phyloP scores from a whole-genome alignment of 768 basidiomycete genomes.

The Exsudoporus frostii region DNA sequence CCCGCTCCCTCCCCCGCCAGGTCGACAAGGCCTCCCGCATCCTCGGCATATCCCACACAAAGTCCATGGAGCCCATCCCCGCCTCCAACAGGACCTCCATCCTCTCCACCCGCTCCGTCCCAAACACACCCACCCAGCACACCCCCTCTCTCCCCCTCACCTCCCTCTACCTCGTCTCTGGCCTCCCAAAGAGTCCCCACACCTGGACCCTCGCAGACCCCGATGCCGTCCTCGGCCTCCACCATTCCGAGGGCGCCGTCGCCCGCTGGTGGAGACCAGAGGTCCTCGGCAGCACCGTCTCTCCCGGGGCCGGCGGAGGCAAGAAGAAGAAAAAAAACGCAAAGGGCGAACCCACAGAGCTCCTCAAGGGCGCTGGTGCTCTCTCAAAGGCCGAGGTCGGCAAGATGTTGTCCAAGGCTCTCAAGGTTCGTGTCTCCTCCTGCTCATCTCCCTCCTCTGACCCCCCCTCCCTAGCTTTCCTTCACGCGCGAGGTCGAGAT shows the following conservation, averaged over 20 bases:
- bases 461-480: constrained; percentile 54
- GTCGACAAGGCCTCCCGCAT: constrained; percentile 76
- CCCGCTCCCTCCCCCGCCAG: constrained; percentile 38
- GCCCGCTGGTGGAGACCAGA: constrained; percentile 90
- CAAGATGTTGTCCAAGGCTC: constrained; percentile 87
- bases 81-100: constrained; percentile 73
- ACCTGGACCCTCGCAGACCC: constrained; percentile 89
- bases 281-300: constrained; percentile 84
- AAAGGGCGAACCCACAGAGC: constrained; percentile 51
- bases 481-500: constrained; percentile 92
- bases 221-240: constrained; percentile 75
- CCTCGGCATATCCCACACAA: constrained; percentile 70
- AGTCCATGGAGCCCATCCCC: constrained; percentile 83
- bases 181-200: constrained; percentile 84
- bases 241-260: constrained; percentile 83
- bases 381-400: constrained; percentile 84
- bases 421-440: constrained; percentile 56
- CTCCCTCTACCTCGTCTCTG: constrained; percentile 83
- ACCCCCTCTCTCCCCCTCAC: constrained; percentile 72
- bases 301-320: constrained; percentile 77
- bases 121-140: constrained; percentile 52
- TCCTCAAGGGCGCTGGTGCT: constrained; percentile 74
- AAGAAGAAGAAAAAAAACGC: constrained; percentile 67
- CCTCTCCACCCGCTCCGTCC: constrained; percentile 58
- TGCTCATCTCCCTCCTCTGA: neutral